Conservation (phyloP, 2,329 filamentous ascomycete genomes). For the Cyphellophora europaea region DNA sequence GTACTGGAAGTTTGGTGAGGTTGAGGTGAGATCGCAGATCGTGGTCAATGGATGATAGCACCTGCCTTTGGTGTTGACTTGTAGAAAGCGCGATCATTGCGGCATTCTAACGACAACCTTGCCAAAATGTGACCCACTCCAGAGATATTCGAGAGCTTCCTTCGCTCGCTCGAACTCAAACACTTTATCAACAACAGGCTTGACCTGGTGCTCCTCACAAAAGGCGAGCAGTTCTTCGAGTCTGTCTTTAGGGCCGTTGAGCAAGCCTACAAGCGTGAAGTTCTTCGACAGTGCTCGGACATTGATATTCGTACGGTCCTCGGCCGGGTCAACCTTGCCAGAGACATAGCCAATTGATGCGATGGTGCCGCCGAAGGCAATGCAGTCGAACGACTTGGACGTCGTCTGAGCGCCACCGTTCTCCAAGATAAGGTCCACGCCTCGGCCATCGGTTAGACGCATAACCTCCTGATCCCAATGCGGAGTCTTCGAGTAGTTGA, state of each 20-base stretch:
- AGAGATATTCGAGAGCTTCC: conserved; percentile 33
- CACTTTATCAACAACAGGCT: conserved; percentile 29
- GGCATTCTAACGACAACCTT: conserved; percentile 32
- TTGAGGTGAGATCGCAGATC: no score
- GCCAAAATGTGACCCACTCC: conserved; percentile 34
- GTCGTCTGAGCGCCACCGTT: conserved; percentile 34
- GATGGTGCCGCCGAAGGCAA: conserved; percentile 38
- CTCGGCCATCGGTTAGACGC: conserved; percentile 32
- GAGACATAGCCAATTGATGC: conserved; percentile 13
- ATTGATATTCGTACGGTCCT: conserved; percentile 50
- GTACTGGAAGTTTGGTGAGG: no score
- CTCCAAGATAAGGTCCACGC: conserved; percentile 34
- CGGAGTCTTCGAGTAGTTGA: conserved; percentile 41
- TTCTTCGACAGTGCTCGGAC: conserved; percentile 42
- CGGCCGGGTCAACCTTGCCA: conserved; percentile 16
- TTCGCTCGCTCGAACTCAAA: conserved; percentile 31
- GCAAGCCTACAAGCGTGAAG: conserved; percentile 47
- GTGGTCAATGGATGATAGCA: no score
- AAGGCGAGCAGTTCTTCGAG: conserved; percentile 31
- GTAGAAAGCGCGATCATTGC: no score
- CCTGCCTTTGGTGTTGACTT: no score
- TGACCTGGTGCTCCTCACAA: conserved; percentile 24
- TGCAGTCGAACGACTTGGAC: conserved; percentile 35
- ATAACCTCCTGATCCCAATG: conserved; percentile 39
- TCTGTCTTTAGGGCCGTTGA: conserved; percentile 53